Conservation (phyloP, 306 rosid genomes). For the Pterocarpus santalinus region DNA sequence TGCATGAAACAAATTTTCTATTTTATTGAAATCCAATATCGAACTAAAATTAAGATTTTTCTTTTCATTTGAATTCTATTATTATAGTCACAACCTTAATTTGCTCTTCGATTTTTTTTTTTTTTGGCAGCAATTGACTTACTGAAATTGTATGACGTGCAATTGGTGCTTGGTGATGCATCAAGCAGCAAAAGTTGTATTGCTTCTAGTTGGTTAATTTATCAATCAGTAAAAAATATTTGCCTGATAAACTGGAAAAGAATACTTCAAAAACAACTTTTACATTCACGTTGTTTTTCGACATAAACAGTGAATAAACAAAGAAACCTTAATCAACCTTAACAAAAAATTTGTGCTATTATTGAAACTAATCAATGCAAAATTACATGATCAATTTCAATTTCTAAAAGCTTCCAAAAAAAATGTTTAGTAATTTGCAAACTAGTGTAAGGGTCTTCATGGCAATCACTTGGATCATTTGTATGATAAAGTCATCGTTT, state of each 20-base stretch:
- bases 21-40: background rate
- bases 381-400: background rate
- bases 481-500: background rate
- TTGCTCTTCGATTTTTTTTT: too few relatives aligned
- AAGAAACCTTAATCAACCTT: background rate
- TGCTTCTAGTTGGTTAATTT: too few relatives aligned
- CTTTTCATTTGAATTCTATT: too few relatives aligned
- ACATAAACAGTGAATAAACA: too few relatives aligned
- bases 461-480: conserved; percentile 12
- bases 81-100: too few relatives aligned
- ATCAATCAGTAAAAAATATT: too few relatives aligned
- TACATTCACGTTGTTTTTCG: background rate
- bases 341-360: background rate
- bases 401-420: background rate
- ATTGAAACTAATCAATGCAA: background rate
- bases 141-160: too few relatives aligned
- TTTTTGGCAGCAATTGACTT: too few relatives aligned
- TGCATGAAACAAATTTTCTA: background rate
- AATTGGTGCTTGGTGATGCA: too few relatives aligned
- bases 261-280: too few relatives aligned
- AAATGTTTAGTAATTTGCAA: background rate
- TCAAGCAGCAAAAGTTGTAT: too few relatives aligned
- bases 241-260: background rate
- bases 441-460: background rate
- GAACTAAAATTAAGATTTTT: background rate